Percentiles rank a stretch among this genome's conserved stretches.
Evolutionary conservation across 169 alveolate genomes (phyloP).

Genomic region (Cyclospora cayetanensis): DNA sequence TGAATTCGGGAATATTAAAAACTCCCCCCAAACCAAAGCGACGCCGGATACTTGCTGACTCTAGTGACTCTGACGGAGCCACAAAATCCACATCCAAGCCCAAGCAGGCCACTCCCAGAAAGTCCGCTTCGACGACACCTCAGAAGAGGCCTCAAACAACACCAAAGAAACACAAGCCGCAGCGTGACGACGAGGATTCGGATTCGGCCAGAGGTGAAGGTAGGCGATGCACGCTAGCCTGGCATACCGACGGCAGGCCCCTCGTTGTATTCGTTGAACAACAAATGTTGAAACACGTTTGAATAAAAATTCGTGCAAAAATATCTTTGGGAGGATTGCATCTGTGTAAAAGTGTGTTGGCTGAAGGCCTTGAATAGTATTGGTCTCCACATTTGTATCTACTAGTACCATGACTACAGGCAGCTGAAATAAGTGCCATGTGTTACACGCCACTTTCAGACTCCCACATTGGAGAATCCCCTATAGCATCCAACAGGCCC

Average conservation of each 20-base stretch:
- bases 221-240: too few species aligned
- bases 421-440: too few species aligned
- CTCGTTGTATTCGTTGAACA: too few species aligned
- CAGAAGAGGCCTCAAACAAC: slow-evolving; percentile 32
- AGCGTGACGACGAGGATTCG: not conserved
- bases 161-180: not conserved
- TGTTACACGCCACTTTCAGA: too few species aligned
- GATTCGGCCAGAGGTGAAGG: not conserved
- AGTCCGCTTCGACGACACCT: slow-evolving; percentile 19
- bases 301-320: too few species aligned
- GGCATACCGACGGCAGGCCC: too few species aligned
- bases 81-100: not conserved
- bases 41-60: slow-evolving; percentile 30
- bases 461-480: slow-evolving; percentile 26
- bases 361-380: too few species aligned
- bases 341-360: too few species aligned
- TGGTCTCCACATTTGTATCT: not conserved
- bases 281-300: too few species aligned
- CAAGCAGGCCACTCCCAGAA: slow-evolving; percentile 1
- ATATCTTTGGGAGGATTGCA: too few species aligned
- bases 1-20: not conserved
- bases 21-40: slow-evolving; percentile 56
- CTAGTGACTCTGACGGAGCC: slow-evolving; percentile 24
- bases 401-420: too few species aligned
- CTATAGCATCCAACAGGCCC: slow-evolving; percentile 45